phyloP scores from a whole-genome alignment of 1,284 basidiomycete species.

The Vanrija sp. region DNA sequence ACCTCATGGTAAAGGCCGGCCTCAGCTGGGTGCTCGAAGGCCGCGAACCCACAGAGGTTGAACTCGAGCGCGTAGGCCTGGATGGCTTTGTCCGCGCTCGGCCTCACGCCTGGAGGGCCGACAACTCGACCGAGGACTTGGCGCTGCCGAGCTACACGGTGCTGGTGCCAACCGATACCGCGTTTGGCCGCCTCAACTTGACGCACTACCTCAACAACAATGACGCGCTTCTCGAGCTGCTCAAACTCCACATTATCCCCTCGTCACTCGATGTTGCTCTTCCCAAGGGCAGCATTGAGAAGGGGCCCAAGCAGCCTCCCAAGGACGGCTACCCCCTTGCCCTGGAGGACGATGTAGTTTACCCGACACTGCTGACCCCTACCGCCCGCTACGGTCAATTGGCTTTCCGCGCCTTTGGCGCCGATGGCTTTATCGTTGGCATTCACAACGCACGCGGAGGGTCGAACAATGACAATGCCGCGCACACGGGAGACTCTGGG shows the following conservation, averaged over 20 bases:
- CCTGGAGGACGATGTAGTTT: slow-evolving; percentile 66
- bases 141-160: slow-evolving; percentile 63
- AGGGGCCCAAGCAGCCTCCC: slow-evolving; percentile 13
- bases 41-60: slow-evolving; percentile 62
- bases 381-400: slow-evolving; percentile 70
- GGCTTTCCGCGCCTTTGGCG: slow-evolving; percentile 61
- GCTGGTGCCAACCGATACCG: slow-evolving; percentile 84
- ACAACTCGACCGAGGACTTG: slow-evolving; percentile 7
- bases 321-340: slow-evolving; percentile 59
- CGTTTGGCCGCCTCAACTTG: slow-evolving; percentile 84
- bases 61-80: slow-evolving; percentile 41
- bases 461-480: slow-evolving; percentile 64
- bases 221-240: slow-evolving; percentile 62
- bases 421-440: slow-evolving; percentile 66
- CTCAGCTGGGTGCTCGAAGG: slow-evolving; percentile 88
- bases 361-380: slow-evolving; percentile 65
- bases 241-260: slow-evolving; percentile 85
- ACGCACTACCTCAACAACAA: slow-evolving; percentile 67
- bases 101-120: neutral
- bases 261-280: slow-evolving; percentile 12
- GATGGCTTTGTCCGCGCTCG: slow-evolving; percentile 24
- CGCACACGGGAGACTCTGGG: slow-evolving; percentile 73
- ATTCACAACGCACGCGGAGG: slow-evolving; percentile 78
- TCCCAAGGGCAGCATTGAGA: slow-evolving; percentile 2
- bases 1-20: slow-evolving; percentile 73